Evolutionary conservation across 1,284 basidiomycete genomes (phyloP), one percentile per base, ranked within the genome.

Genomic region (Trichosporon asahii): DNA sequence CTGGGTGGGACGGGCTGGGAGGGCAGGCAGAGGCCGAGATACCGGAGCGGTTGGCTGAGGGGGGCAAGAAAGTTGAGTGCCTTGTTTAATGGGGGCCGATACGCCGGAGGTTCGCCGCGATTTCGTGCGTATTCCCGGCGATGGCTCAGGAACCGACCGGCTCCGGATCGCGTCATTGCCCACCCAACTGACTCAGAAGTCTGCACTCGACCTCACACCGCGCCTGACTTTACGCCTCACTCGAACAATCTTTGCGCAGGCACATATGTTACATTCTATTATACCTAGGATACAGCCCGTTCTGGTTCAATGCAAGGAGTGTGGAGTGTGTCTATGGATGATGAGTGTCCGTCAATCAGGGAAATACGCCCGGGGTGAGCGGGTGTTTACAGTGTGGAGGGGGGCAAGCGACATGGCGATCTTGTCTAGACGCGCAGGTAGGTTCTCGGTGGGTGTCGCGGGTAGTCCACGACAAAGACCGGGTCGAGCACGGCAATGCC

Each of bases 241-340:
- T 37, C 35, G 35, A 37, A n/a, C n/a, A n/a, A n/a, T 14, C 14
- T 37, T 37, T 11, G 35, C 35, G 25, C 25, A 61, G 4, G 29
- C 27, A 61, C 29, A 29, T 61, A 61, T 61, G 57, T 61, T 61
- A 61, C 57, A 61, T 61, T n/a, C 27, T n/a, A 61, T 31, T 61
- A 61, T 61, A 61, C 57, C 29, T 61, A 61, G 15, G 57, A 61
- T 61, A 61, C 57, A 61, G 57, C 57, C 57, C 57, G 29, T 31
- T 61, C 18, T 61, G 57, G 3, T 6, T 31, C 57, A 61, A 61
- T 61, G 57, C 57, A 61, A 61, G 29, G 57, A 61, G 57, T 61
- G 57, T 37, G 29, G 57, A 61, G 57, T 61, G 57, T 61, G 57
- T 61, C 57, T 61, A 61, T 12, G 18, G 9, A 12, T 61, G 29